Conservation (phyloP, 2,329 filamentous ascomycete species). For the Penicillium sclerotiorum region DNA sequence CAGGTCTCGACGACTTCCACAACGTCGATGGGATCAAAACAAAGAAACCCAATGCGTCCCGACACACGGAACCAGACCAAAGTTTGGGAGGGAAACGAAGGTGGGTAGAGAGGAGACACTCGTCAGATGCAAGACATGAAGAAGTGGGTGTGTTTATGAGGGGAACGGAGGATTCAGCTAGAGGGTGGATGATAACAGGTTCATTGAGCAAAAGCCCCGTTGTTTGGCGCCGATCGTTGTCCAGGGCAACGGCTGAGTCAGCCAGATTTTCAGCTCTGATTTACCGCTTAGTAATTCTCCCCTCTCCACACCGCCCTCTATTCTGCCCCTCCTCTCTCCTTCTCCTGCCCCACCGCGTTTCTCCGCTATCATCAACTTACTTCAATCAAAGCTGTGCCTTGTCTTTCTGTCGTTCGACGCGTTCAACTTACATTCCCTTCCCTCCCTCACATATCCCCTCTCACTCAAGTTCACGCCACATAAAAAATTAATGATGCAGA, state of each 20-base stretch:
- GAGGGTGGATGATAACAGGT: constrained; percentile 25
- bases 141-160: constrained; percentile 26
- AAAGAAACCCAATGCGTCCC: constrained; percentile 21
- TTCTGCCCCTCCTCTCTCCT: constrained; percentile 35
- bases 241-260: constrained; percentile 42
- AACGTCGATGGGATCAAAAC: constrained; percentile 22
- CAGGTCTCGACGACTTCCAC: constrained; percentile 16
- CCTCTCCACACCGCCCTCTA: neutral
- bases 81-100: constrained; percentile 16
- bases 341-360: constrained; percentile 30
- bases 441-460: neutral
- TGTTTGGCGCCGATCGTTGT: constrained; percentile 36
- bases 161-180: constrained; percentile 12
- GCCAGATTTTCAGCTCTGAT: neutral
- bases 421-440: neutral
- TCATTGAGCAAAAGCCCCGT: constrained; percentile 26
- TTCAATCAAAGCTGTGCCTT: constrained; percentile 7
- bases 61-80: constrained; percentile 20
- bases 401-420: too few relatives aligned
- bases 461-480: too few relatives aligned
- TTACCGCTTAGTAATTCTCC: neutral
- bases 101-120: constrained; percentile 10
- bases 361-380: constrained; percentile 13
- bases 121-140: constrained; percentile 25
- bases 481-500: too few relatives aligned